A percentile compares a stretch with the other conserved stretches of the same genome.
Conservation (phyloP, 2,329 filamentous ascomycete species). For the Chrysosporium keratinophilum region DNA sequence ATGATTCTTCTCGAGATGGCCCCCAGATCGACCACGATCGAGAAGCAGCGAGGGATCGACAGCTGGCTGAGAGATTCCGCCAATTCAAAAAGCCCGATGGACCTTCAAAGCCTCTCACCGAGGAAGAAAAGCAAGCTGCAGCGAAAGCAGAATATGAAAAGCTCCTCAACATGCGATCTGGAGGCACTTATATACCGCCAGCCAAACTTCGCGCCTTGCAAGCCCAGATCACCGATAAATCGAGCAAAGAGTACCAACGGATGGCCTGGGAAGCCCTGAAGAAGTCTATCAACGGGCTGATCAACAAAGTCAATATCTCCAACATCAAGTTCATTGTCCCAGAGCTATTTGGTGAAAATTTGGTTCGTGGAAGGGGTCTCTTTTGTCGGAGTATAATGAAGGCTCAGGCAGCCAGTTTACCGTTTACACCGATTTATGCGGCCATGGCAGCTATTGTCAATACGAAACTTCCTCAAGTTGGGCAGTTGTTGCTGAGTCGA, state of each 20-base stretch:
- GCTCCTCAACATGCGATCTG: constrained; percentile 81
- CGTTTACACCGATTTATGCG: constrained; percentile 92
- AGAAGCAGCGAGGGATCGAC: constrained; percentile 41
- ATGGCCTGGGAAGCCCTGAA: constrained; percentile 99
- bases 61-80: constrained; percentile 45
- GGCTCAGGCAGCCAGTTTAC: constrained; percentile 87
- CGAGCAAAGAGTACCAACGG: constrained; percentile 91
- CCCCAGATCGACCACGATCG: constrained; percentile 43
- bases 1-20: constrained; percentile 26
- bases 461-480: constrained; percentile 89
- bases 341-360: constrained; percentile 88
- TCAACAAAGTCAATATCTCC: constrained; percentile 97
- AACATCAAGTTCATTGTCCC: constrained; percentile 98
- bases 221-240: constrained; percentile 93
- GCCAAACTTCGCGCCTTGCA: constrained; percentile 83
- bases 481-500: constrained; percentile 76
- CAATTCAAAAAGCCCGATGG: constrained; percentile 38
- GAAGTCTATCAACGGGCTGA: constrained; percentile 95
- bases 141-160: constrained; percentile 92
- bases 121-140: constrained; percentile 75
- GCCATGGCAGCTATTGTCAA: constrained; percentile 95
- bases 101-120: constrained; percentile 47
- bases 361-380: constrained; percentile 79
- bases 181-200: constrained; percentile 92
- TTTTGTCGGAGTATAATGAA: constrained; percentile 98